phyloP scores from a whole-genome alignment of 257 asterid species.

The Rhazya stricta region DNA sequence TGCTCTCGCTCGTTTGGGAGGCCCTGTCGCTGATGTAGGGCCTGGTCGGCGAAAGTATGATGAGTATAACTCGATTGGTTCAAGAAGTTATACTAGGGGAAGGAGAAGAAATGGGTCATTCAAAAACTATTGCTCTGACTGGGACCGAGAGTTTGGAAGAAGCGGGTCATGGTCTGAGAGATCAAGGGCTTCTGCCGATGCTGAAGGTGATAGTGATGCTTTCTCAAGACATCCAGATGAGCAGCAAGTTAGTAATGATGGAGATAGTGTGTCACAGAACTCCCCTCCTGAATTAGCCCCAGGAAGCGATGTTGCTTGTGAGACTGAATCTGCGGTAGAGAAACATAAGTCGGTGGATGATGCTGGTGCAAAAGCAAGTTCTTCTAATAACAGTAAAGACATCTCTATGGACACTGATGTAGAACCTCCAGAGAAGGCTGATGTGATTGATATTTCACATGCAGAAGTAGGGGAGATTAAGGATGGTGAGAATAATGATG shows the following conservation, averaged over 20 bases:
- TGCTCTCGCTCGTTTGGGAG: slow-evolving; percentile 63
- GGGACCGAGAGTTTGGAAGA: slow-evolving; percentile 48
- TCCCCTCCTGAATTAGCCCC: slow-evolving; percentile 37
- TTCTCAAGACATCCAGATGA: slow-evolving; percentile 36
- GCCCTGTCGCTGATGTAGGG: slow-evolving; percentile 36
- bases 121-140: slow-evolving; percentile 48
- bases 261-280: slow-evolving; percentile 29
- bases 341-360: slow-evolving; percentile 34
- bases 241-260: slow-evolving; percentile 38
- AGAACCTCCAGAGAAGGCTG: slow-evolving; percentile 38
- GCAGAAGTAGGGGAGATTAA: slow-evolving; percentile 31
- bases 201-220: slow-evolving; percentile 38
- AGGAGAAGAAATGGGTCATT: slow-evolving; percentile 62
- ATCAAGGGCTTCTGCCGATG: slow-evolving; percentile 36
- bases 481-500: slow-evolving; percentile 26
- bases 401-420: slow-evolving; percentile 28
- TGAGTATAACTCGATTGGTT: slow-evolving; percentile 44
- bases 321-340: slow-evolving; percentile 31
- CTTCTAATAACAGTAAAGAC: slow-evolving; percentile 28
- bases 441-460: slow-evolving; percentile 24
- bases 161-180: slow-evolving; percentile 51
- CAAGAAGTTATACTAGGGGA: slow-evolving; percentile 46
- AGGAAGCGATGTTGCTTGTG: slow-evolving; percentile 25
- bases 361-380: slow-evolving; percentile 29
- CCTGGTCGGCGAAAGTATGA: slow-evolving; percentile 55